Conservation (phyloP, 1,284 basidiomycete species). For the Apiotrichum akiyoshidainum region DNA sequence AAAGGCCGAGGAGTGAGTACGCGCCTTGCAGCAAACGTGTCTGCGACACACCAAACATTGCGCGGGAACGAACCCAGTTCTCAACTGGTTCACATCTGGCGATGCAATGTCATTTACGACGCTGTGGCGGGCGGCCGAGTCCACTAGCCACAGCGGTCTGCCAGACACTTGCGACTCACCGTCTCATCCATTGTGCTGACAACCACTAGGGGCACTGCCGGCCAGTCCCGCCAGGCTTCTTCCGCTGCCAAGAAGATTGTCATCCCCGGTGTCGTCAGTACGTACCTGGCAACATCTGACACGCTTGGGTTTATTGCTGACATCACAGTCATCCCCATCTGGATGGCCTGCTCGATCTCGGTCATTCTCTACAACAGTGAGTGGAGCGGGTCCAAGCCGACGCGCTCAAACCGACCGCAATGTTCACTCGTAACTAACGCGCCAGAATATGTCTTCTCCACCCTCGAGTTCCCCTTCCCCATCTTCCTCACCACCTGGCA, state of each 20-base stretch:
- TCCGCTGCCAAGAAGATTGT: conserved; percentile 47
- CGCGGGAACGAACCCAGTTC: no score
- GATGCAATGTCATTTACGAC: no score
- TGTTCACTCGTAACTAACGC: not conserved
- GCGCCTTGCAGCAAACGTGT: no score
- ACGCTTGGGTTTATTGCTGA: not conserved
- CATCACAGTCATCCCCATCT: conserved; percentile 48
- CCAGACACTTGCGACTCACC: no score
- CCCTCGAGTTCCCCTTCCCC: conserved; percentile 74
- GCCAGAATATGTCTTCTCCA: conserved; percentile 72
- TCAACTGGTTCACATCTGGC: no score
- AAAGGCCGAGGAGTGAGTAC: conserved; percentile 25
- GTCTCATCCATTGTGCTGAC: not conserved
- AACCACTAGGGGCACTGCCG: conserved; percentile 3
- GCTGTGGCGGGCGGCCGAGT: no score
- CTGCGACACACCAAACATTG: no score
- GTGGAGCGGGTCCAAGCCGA: conserved; percentile 9
- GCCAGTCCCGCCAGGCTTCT: conserved; percentile 4
- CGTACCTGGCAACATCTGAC: conserved; percentile 15
- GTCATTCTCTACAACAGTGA: conserved; percentile 94
- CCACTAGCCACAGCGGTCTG: no score
- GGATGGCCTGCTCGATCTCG: conserved; percentile 80
- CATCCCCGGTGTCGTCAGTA: conserved; percentile 50
- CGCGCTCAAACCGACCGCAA: not conserved
- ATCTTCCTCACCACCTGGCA: conserved; percentile 87